Conservation (phyloP, 768 basidiomycete species). For the Serpula lacrymans region DNA sequence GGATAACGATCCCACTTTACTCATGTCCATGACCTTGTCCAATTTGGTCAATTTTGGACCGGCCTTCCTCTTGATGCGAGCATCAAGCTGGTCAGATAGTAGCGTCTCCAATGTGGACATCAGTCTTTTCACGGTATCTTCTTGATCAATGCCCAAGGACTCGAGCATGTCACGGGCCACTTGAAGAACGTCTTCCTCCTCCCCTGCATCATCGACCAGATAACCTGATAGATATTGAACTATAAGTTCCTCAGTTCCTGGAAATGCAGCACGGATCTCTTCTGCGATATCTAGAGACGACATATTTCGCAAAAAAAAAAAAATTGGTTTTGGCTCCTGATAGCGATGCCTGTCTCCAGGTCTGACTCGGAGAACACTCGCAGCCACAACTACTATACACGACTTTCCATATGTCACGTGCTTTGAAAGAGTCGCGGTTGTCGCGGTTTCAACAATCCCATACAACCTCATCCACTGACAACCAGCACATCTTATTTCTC, state of each 20-base stretch:
- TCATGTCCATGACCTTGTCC: conserved; percentile 88
- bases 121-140: conserved; percentile 60
- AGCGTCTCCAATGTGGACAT: conserved; percentile 62
- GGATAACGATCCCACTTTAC: conserved; percentile 71
- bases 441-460: not conserved
- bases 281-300: conserved; percentile 75
- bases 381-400: too few relatives aligned
- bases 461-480: conserved; percentile 2
- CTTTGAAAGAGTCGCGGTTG: too few relatives aligned
- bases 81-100: conserved; percentile 60
- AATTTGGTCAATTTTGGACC: conserved; percentile 70
- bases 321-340: too few relatives aligned
- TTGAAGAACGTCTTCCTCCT: conserved; percentile 84
- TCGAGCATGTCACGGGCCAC: conserved; percentile 70
- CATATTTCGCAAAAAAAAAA: too few relatives aligned
- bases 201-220: conserved; percentile 83
- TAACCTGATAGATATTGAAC: conserved; percentile 87
- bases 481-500: conserved; percentile 9
- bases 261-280: conserved; percentile 66
- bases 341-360: too few relatives aligned
- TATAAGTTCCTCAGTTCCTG: conserved; percentile 80
- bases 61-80: conserved; percentile 53
- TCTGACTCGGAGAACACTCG: too few relatives aligned
- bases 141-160: conserved; percentile 65
- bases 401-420: too few relatives aligned